Conservation (phyloP, 345 rosid genomes). For the Cardamine occulta region DNA sequence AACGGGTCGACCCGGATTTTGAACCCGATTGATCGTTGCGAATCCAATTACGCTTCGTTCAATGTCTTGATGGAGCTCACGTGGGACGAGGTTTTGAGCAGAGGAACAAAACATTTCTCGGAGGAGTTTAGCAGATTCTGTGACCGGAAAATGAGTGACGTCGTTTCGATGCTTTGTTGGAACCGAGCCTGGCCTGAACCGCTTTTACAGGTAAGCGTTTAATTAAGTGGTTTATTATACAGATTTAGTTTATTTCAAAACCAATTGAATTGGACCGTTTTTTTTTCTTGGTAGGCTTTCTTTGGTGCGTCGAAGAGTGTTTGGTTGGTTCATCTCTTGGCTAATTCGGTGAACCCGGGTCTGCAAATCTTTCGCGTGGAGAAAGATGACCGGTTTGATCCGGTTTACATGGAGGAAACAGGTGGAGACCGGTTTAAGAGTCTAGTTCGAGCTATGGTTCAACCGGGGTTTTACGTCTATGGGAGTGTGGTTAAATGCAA, state of each 20-base stretch:
- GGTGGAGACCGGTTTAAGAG: conserved; percentile 64
- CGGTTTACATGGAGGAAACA: conserved; percentile 83
- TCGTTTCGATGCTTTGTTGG: conserved; percentile 82
- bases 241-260: background rate
- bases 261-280: background rate
- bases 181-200: conserved; percentile 90
- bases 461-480: conserved; percentile 91
- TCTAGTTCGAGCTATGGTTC: conserved; percentile 76
- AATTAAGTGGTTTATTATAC: conserved; percentile 8
- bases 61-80: conserved; percentile 60
- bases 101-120: conserved; percentile 87
- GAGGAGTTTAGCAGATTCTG: conserved; percentile 87
- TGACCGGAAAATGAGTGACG: conserved; percentile 92
- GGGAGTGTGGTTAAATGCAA: conserved; percentile 85
- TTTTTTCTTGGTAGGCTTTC: conserved; percentile 58
- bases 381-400: conserved; percentile 61
- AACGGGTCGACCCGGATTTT: conserved; percentile 57
- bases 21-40: conserved; percentile 80
- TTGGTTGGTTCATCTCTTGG: conserved; percentile 88
- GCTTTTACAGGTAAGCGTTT: conserved; percentile 55
- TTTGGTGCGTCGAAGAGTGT: conserved; percentile 83
- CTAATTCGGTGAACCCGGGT: conserved; percentile 88
- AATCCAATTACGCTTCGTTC: conserved; percentile 64
- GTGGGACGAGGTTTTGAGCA: conserved; percentile 85
- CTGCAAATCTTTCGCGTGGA: conserved; percentile 78